Percentiles rank a stretch among this genome's conserved stretches.
Evolutionary conservation across 139 green algal genomes (phyloP).

Genomic region (Trebouxia sp.): DNA sequence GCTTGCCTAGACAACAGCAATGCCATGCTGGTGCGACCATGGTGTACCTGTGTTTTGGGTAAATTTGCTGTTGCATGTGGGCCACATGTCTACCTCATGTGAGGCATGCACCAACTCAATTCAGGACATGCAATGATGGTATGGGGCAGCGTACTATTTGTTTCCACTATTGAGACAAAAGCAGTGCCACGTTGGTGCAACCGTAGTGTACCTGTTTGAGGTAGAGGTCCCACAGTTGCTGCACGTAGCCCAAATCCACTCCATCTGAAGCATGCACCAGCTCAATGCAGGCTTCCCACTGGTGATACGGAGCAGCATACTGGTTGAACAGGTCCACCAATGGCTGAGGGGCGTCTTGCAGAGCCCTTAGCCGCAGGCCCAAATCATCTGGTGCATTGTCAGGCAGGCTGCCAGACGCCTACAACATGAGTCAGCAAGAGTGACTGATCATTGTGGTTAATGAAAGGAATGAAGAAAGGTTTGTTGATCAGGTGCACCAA

Average conservation of each 20-base stretch:
- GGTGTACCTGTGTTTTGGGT: too few species aligned
- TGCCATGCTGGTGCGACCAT: too few species aligned
- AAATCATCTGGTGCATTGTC: constrained; percentile 27
- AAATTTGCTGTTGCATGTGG: too few species aligned
- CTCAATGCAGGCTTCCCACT: constrained; percentile 80
- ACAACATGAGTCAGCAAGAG: neutral
- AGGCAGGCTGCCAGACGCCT: neutral
- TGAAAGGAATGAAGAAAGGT: too few species aligned
- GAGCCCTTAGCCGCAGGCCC: constrained; percentile 31
- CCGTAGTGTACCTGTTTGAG: constrained; percentile 46
- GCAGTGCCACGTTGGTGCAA: neutral
- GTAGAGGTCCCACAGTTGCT: constrained; percentile 83
- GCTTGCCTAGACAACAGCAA: too few species aligned
- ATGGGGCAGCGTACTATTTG: too few species aligned
- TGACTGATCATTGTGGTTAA: too few species aligned
- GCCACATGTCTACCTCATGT: too few species aligned
- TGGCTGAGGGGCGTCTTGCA: constrained; percentile 34
- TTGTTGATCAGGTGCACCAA: too few species aligned
- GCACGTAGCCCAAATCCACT: constrained; percentile 50
- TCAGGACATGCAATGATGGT: too few species aligned
- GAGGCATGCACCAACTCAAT: too few species aligned
- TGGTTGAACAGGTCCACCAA: constrained; percentile 85
- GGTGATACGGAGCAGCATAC: constrained; percentile 45
- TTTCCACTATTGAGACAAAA: neutral
- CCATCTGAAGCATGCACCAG: constrained; percentile 70